phyloP scores from a whole-genome alignment of 805 yeast genomes.

The Candida vaughaniae region DNA sequence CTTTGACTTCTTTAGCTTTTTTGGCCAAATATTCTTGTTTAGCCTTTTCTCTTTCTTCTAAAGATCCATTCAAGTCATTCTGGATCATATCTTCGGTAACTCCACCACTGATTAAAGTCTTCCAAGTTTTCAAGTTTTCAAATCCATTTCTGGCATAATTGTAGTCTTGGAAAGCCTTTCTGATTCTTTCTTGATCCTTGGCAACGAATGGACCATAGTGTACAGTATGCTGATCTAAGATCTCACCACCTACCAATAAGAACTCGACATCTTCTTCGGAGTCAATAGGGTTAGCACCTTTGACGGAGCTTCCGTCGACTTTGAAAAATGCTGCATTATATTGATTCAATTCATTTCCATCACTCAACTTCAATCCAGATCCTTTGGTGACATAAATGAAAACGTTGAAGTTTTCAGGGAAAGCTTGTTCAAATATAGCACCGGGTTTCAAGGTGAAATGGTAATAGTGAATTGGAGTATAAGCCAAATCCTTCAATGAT shows the following conservation, averaged over 20 bases:
- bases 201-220: constrained; percentile 95
- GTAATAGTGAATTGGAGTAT: constrained; percentile 76
- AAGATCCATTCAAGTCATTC: constrained; percentile 34
- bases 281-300: constrained; percentile 42
- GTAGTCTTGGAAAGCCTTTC: constrained; percentile 70
- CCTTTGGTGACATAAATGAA: constrained; percentile 72
- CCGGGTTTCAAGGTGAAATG: constrained; percentile 65
- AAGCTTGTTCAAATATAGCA: constrained; percentile 57
- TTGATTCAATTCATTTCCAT: constrained; percentile 39
- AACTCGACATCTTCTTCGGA: constrained; percentile 58
- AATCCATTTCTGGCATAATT: constrained; percentile 69
- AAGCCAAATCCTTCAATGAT: constrained; percentile 71
- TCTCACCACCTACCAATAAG: constrained; percentile 74
- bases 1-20: constrained; percentile 1
- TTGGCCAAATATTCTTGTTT: constrained; percentile 14
- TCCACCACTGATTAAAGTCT: constrained; percentile 43
- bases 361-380: constrained; percentile 45
- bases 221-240: constrained; percentile 69
- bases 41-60: constrained; percentile 26
- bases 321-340: constrained; percentile 62
- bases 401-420: constrained; percentile 62
- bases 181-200: constrained; percentile 60
- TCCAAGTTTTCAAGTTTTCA: constrained; percentile 64
- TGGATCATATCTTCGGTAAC: constrained; percentile 43
- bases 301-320: constrained; percentile 61